Percentiles rank a stretch among this genome's conserved stretches.
Conservation (phyloP, 106 monocot genomes). For the Acorus calamus region DNA sequence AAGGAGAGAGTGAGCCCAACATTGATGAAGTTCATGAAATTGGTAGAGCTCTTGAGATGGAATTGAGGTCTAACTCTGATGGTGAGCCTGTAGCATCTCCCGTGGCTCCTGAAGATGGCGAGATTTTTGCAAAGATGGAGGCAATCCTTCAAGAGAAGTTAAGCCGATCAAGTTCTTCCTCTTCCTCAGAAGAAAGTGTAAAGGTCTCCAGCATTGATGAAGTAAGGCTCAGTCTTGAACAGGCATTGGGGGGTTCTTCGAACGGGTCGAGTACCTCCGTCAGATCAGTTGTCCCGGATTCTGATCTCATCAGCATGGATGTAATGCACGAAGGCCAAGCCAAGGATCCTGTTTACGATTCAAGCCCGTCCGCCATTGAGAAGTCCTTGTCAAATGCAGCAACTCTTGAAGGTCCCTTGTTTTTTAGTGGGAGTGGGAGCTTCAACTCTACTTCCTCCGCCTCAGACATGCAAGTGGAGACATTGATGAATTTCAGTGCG, state of each 20-base stretch:
- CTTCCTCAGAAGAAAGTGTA: constrained; percentile 19
- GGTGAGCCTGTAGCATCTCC: neutral
- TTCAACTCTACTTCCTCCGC: constrained; percentile 17
- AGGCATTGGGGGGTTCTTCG: neutral
- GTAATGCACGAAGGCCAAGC: constrained; percentile 18
- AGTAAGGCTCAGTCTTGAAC: constrained; percentile 6
- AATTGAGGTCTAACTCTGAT: too few relatives aligned
- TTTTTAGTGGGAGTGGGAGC: constrained; percentile 15
- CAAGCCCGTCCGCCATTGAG: constrained; percentile 47
- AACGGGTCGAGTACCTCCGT: neutral
- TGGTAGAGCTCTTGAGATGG: neutral
- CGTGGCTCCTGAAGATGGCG: constrained; percentile 7
- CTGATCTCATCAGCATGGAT: constrained; percentile 10
- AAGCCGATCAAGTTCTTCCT: constrained; percentile 18
- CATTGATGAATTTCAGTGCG: neutral
- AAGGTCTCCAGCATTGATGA: constrained; percentile 12
- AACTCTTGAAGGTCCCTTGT: constrained; percentile 21
- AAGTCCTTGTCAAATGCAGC: constrained; percentile 20
- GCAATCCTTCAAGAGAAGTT: constrained; percentile 6
- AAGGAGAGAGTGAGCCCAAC: constrained; percentile 6
- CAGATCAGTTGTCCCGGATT: constrained; percentile 2
- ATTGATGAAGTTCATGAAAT: constrained; percentile 6
- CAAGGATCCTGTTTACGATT: constrained; percentile 62
- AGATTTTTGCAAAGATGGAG: neutral
- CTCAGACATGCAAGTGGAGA: constrained; percentile 14